These are phyloP conservation scores for Eruca vesicaria DNA, from an alignment of 441 rosid species.

Conservation along the genomic window DNA sequence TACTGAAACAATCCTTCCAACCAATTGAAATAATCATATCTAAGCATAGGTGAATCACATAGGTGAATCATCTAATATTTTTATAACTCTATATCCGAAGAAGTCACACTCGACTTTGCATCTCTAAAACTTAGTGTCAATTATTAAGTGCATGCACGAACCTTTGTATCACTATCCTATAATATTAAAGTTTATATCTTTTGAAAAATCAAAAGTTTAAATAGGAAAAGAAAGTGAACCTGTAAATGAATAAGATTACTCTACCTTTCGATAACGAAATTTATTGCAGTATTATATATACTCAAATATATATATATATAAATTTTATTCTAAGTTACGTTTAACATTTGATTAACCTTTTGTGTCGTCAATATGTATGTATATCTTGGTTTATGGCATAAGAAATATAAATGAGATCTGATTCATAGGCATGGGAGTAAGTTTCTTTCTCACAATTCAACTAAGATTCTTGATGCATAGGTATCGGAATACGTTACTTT, in stretches of 20 bases:
- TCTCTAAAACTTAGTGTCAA: neutral
- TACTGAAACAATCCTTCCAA: neutral
- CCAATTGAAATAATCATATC: neutral
- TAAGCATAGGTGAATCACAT: neutral
- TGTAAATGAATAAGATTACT: neutral
- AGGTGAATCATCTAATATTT: too few relatives aligned
- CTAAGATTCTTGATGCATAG: neutral
- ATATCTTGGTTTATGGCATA: neutral
- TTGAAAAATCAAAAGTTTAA: neutral
- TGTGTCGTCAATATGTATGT: neutral
- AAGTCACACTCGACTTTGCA: constrained; percentile 30
- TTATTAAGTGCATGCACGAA: constrained; percentile 19
- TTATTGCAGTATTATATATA: neutral
- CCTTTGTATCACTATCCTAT: constrained; percentile 20
- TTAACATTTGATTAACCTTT: neutral
- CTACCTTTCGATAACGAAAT: constrained; percentile 17
- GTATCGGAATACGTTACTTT: neutral
- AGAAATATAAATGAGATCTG: neutral
- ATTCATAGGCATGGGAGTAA: neutral
- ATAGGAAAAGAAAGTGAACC: neutral
- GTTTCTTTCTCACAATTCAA: neutral
- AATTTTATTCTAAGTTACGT: neutral
- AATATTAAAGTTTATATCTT: neutral
- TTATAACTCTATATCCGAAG: neutral
- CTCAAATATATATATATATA: neutral